Percentiles rank a stretch among this genome's conserved stretches.
phyloP scores from a whole-genome alignment of 257 asterid genomes.

The Cinchona pubescens region DNA sequence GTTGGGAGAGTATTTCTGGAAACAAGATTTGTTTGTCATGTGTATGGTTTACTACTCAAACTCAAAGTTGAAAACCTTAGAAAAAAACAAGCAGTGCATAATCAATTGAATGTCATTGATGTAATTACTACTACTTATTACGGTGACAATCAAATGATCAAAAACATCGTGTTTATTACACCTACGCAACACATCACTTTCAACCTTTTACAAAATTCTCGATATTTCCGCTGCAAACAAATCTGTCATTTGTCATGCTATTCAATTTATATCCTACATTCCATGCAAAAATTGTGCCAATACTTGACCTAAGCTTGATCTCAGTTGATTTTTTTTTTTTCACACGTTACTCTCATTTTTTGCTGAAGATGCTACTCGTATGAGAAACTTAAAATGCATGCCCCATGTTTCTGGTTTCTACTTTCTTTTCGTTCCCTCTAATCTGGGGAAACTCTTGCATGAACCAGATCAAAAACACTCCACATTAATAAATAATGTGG shows the following conservation, averaged over 20 bases:
- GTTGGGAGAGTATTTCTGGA: not conserved
- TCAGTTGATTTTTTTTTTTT: not conserved
- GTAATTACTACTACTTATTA: not conserved
- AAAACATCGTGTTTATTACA: conserved; percentile 21
- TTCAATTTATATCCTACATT: not conserved
- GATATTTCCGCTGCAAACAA: not conserved
- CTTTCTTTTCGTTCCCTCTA: not conserved
- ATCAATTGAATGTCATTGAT: not conserved
- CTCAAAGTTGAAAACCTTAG: not conserved
- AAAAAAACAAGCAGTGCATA: not conserved
- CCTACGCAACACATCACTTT: conserved; percentile 23
- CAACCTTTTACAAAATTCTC: not conserved
- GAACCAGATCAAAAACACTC: no score
- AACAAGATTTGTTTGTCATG: no score
- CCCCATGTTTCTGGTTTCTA: not conserved
- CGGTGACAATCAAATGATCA: not conserved
- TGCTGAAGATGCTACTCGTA: not conserved
- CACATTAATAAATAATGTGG: no score
- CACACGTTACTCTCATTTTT: not conserved
- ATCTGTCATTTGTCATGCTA: not conserved
- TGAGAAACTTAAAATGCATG: not conserved
- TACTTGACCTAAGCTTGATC: not conserved
- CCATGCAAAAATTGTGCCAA: not conserved
- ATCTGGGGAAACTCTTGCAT: no score
- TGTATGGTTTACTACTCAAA: no score